Evolutionary conservation across 148 eudicot genomes (phyloP).

Genomic region (Amaranthus hypochondriacus): DNA sequence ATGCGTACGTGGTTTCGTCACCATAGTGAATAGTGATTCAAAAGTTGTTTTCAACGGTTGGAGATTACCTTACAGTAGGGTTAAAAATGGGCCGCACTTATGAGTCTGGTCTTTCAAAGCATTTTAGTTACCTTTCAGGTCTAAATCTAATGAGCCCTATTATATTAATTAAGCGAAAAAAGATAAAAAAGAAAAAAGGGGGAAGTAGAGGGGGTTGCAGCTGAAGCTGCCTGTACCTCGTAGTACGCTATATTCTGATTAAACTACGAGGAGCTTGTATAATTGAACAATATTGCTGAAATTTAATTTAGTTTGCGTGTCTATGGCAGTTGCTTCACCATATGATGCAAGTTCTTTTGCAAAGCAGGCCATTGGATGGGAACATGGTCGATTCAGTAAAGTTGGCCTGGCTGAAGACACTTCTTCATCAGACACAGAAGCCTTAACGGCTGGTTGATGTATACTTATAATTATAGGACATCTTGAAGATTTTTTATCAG

Average conservation of each 20-base stretch:
- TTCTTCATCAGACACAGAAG: conserved; percentile 16
- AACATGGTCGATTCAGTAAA: conserved; percentile 15
- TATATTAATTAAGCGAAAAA: background rate
- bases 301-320: background rate
- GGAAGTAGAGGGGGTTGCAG: no score
- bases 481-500: conserved; percentile 18
- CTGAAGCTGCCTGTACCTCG: no score
- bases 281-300: background rate
- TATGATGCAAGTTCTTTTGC: conserved; percentile 25
- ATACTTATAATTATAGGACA: conserved; percentile 16
- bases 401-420: conserved; percentile 24
- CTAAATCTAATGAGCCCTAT: background rate
- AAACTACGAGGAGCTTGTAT: background rate
- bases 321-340: conserved; percentile 19
- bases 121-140: background rate
- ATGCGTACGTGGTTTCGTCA: background rate
- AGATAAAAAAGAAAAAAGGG: no score
- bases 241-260: background rate
- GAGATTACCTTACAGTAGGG: no score
- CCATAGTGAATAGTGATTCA: background rate
- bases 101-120: background rate
- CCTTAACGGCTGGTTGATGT: conserved; percentile 27
- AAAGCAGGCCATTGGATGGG: conserved; percentile 27
- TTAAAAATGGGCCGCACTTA: background rate
- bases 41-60: background rate